Evolutionary conservation across 2,329 filamentous ascomycete genomes (phyloP), one percentile per base, ranked within the genome.

Genomic region (Penicillium decumbens): DNA sequence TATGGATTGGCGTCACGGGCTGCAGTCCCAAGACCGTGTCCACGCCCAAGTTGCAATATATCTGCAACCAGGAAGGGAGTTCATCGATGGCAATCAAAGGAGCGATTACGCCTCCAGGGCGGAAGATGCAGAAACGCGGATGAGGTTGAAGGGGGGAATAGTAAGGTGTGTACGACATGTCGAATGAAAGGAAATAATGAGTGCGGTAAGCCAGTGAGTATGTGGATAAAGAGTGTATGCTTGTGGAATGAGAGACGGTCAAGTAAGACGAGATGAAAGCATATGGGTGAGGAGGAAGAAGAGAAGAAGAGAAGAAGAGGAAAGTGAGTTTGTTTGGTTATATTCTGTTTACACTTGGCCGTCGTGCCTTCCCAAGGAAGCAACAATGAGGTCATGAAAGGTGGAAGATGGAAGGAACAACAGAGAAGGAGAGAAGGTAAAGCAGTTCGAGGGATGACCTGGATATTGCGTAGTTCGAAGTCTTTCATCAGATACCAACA

Each of bases 41-140:
- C 41, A 58, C 60, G 13, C 61, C 50, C 49, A 55, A 59, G 43
- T 59, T 50, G 20, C 61, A 60, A n/a, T 37, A 37, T 9, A 72
- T 27, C 13, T 63, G 57, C 7, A 71, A 41, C 64, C 67, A 69
- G 1, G 52, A 39, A 3, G 73, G 73, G 3, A 76, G 57, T 58
- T 76, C 73, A 46, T 76, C 74, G 6, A 72, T 45, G 0, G 74
- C 64, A 20, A 76, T 66, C 24, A 76, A 58, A 6, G 74, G 73
- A 9, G 70, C 64, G 12, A 66, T 49, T 6, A 54, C 50, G 6
- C 66, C 62, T 32, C 68, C 67, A 1, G 65, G 63, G 2, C 74
- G 67, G 30, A 66, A 57, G 37, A 76, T 55, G 49, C 69, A 76
- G 57, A 69, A 75, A 12, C 61, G 55, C 3, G 72, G 72, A 18